These are phyloP conservation scores for Puccinia triticina DNA, from an alignment of 1,284 basidiomycete species.

Conservation along the genomic window DNA sequence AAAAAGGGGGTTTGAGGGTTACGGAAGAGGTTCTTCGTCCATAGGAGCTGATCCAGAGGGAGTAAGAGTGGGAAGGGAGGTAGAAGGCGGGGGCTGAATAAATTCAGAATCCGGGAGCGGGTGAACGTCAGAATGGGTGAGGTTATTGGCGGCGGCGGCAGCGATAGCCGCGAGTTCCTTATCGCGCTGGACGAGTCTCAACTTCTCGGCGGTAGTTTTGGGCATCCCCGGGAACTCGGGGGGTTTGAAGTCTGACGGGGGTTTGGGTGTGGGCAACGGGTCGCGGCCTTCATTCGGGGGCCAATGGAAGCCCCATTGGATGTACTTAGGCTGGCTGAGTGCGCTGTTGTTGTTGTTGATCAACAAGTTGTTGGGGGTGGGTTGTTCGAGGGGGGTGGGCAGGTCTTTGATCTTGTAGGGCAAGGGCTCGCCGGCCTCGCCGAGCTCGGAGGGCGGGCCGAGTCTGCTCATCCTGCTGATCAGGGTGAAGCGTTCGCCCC, in stretches of 20 bases:
- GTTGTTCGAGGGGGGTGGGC: neutral
- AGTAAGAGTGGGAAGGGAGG: neutral
- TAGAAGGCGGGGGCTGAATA: neutral
- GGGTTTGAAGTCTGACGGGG: neutral
- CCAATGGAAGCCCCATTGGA: conserved; percentile 49
- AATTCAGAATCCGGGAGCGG: neutral
- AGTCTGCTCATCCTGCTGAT: conserved; percentile 56
- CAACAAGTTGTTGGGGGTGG: neutral
- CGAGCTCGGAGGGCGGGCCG: conserved; percentile 57
- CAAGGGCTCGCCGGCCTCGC: conserved; percentile 55
- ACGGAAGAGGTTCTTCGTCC: neutral
- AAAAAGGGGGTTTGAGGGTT: neutral
- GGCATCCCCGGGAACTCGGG: conserved; percentile 31
- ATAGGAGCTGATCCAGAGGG: neutral
- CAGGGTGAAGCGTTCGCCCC: conserved; percentile 52
- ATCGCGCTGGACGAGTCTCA: neutral
- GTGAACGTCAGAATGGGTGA: neutral
- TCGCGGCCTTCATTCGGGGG: conserved; percentile 25
- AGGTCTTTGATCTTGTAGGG: conserved; percentile 54
- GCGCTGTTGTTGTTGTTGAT: too few relatives aligned
- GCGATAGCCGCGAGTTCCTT: conserved; percentile 1
- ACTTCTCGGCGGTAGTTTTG: conserved; percentile 26
- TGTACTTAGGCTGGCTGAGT: conserved; percentile 6
- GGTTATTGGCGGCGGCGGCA: neutral
- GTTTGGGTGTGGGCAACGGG: neutral